A percentile compares a stretch with the other conserved stretches of the same genome.
These are phyloP conservation scores for Fraxinus quadrangulata DNA, from an alignment of 257 asterid species.

Conservation along the genomic window DNA sequence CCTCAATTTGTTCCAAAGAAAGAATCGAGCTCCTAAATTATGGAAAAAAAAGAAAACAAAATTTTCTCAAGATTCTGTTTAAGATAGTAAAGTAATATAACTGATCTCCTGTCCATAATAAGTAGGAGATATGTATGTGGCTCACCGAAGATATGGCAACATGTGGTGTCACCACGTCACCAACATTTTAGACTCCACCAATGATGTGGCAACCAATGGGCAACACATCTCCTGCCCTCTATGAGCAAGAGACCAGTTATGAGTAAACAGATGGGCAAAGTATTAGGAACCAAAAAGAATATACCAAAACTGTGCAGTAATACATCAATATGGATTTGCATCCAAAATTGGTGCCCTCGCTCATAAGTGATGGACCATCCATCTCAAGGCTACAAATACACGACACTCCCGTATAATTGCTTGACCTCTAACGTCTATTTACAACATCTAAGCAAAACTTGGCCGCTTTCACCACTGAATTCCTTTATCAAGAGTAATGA, in stretches of 20 bases:
- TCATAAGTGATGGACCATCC: background rate
- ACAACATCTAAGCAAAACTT: constrained; percentile 24
- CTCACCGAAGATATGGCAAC: too few relatives aligned
- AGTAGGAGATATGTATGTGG: too few relatives aligned
- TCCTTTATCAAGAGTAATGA: constrained; percentile 4
- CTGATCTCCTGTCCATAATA: too few relatives aligned
- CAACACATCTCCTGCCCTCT: too few relatives aligned
- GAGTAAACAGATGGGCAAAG: background rate
- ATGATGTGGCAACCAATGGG: too few relatives aligned
- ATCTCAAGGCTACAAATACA: background rate
- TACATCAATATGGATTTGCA: too few relatives aligned
- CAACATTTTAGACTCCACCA: too few relatives aligned
- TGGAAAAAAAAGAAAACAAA: background rate
- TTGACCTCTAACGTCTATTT: constrained; percentile 13
- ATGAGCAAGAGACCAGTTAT: too few relatives aligned
- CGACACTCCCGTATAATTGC: background rate
- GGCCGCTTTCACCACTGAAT: background rate
- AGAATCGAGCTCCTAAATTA: background rate
- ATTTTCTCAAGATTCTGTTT: background rate
- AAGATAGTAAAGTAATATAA: too few relatives aligned
- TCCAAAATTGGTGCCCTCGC: background rate
- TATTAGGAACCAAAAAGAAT: background rate
- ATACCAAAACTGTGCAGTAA: too few relatives aligned
- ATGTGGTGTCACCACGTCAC: too few relatives aligned
- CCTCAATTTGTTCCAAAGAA: background rate